A percentile compares a stretch with the other conserved stretches of the same genome.
phyloP scores from a whole-genome alignment of 179 eudicot species.

The Drosera spatulata region DNA sequence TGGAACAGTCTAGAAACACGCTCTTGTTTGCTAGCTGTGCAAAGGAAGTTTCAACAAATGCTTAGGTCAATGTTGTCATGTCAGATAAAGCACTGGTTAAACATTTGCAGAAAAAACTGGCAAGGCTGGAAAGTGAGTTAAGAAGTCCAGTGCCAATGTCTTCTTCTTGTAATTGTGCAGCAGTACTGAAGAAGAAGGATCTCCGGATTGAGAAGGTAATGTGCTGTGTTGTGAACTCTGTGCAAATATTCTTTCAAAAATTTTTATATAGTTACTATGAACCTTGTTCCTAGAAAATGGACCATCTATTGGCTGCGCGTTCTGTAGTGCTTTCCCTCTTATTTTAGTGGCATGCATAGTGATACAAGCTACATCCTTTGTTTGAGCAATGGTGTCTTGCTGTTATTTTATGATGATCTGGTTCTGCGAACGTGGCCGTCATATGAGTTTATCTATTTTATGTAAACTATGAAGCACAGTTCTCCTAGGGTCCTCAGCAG shows the following conservation, averaged over 20 bases:
- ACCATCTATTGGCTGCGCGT: too few species aligned
- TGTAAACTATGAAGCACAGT: not conserved
- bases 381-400: too few species aligned
- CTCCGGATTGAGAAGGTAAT: constrained; percentile 78
- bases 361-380: too few species aligned
- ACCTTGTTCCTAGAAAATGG: too few species aligned
- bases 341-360: too few species aligned
- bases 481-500: not conserved
- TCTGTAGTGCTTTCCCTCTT: too few species aligned
- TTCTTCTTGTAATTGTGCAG: constrained; percentile 31
- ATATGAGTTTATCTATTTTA: not conserved
- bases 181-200: constrained; percentile 59
- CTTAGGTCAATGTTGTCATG: constrained; percentile 81
- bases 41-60: constrained; percentile 86
- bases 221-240: constrained; percentile 2
- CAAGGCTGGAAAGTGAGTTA: constrained; percentile 77
- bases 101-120: constrained; percentile 89
- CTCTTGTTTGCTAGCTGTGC: constrained; percentile 96
- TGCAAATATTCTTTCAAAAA: not conserved
- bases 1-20: constrained; percentile 98
- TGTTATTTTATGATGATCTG: too few species aligned
- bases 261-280: too few species aligned
- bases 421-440: too few species aligned
- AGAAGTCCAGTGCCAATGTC: constrained; percentile 43
- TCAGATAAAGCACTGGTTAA: constrained; percentile 93